Evolutionary conservation across 352 stramenopile species (phyloP).

Genomic region (Pythium insidiosum): DNA sequence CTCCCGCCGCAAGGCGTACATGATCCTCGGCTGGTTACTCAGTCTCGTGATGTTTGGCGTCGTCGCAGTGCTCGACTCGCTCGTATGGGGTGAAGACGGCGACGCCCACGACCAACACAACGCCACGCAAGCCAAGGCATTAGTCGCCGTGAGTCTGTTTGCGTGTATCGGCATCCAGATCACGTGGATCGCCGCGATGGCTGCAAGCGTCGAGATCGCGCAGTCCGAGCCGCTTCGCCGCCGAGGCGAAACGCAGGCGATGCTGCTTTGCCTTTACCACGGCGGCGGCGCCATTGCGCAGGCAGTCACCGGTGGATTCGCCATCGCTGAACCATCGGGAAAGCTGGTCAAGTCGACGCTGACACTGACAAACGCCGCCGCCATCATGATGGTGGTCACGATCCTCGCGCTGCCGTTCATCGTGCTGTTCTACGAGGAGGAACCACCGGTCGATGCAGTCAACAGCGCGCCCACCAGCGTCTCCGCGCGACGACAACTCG

Average conservation of each 20-base stretch:
- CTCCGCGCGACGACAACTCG: not conserved
- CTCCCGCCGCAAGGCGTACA: conserved; percentile 70
- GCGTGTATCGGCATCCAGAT: conserved; percentile 9
- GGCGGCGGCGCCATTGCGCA: conserved; percentile 5
- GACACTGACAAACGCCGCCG: conserved; percentile 5
- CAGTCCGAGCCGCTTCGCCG: conserved; percentile 16
- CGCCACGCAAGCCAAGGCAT: not conserved
- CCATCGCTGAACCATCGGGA: conserved; percentile 1
- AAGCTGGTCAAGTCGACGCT: conserved; percentile 7
- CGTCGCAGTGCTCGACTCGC: not conserved
- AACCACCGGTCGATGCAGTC: too few relatives aligned
- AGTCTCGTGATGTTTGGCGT: conserved; percentile 1
- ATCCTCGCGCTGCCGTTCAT: conserved; percentile 9
- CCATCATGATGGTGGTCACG: conserved; percentile 4
- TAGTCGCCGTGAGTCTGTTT: conserved; percentile 11
- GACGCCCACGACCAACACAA: not conserved
- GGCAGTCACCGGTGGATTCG: not conserved
- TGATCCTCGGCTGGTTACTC: conserved; percentile 41
- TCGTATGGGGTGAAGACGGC: not conserved
- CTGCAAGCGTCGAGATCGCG: conserved; percentile 14
- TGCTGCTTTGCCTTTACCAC: conserved; percentile 12
- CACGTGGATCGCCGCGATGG: conserved; percentile 9
- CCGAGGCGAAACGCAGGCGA: conserved; percentile 12
- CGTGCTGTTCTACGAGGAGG: conserved; percentile 1
- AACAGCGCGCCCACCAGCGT: too few relatives aligned